Conservation (phyloP, 2,329 filamentous ascomycete species). For the Clarireedia hainanense region DNA sequence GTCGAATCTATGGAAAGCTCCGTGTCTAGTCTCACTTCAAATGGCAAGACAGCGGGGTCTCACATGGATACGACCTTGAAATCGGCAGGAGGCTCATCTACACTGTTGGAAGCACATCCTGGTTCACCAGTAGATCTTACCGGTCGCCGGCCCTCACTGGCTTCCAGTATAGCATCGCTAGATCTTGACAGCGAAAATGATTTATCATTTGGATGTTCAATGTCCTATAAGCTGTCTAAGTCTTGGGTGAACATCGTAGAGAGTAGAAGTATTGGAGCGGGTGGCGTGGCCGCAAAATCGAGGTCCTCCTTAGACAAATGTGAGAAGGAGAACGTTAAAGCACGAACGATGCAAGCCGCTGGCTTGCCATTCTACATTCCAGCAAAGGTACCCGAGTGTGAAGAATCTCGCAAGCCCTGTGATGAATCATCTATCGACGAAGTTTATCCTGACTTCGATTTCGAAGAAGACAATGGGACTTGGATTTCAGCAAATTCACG, state of each 20-base stretch:
- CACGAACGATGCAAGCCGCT: constrained; percentile 17
- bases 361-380: constrained; percentile 24
- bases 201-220: constrained; percentile 17
- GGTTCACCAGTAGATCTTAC: constrained; percentile 27
- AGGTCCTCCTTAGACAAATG: constrained; percentile 5
- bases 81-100: constrained; percentile 24
- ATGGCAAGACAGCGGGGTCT: constrained; percentile 12
- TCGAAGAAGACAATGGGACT: constrained; percentile 21
- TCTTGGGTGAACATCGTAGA: constrained; percentile 1
- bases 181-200: constrained; percentile 22
- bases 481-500: constrained; percentile 25
- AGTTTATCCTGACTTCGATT: constrained; percentile 23
- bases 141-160: constrained; percentile 20
- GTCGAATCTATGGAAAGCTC: constrained; percentile 23
- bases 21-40: constrained; percentile 12
- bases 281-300: constrained; percentile 28
- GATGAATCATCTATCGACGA: constrained; percentile 17
- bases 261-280: constrained; percentile 19
- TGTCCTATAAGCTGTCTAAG: constrained; percentile 8
- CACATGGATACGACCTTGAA: constrained; percentile 25
- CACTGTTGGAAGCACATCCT: constrained; percentile 27
- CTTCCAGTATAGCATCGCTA: constrained; percentile 19
- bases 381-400: constrained; percentile 25
- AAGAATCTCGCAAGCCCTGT: constrained; percentile 14
- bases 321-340: constrained; percentile 10